Evolutionary conservation across 2,329 filamentous ascomycete species (phyloP).

Genomic region (Ophiostoma fasciatum): DNA sequence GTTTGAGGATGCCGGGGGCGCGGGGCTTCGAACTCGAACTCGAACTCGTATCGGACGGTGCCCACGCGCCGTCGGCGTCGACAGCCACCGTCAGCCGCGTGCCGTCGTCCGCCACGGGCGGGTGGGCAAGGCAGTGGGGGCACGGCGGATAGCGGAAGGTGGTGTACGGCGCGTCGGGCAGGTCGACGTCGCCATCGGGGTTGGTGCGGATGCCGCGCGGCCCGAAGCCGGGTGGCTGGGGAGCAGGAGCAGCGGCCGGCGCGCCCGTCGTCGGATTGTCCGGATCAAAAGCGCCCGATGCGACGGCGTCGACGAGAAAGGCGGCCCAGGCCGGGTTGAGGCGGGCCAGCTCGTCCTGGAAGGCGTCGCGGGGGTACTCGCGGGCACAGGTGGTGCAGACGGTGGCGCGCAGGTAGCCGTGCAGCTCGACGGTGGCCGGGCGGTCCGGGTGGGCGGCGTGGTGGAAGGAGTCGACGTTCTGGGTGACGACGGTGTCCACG

Average conservation of each 20-base stretch:
- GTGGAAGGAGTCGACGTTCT: constrained; percentile 97
- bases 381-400: constrained; percentile 67
- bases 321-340: constrained; percentile 79
- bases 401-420: constrained; percentile 74
- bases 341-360: constrained; percentile 59
- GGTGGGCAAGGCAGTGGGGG: constrained; percentile 56
- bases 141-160: constrained; percentile 88
- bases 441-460: constrained; percentile 56
- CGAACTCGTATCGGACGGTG: constrained; percentile 22
- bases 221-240: not conserved
- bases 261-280: constrained; percentile 59
- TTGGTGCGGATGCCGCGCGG: constrained; percentile 59
- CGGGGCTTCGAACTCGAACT: too few species aligned
- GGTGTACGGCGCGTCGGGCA: constrained; percentile 74
- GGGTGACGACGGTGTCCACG: constrained; percentile 68
- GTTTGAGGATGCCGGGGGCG: constrained; percentile 72
- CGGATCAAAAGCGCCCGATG: constrained; percentile 59
- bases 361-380: constrained; percentile 54
- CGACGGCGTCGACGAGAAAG: constrained; percentile 58
- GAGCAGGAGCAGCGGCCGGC: too few species aligned
- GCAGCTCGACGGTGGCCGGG: constrained; percentile 61
- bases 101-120: constrained; percentile 41
- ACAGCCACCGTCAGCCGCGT: constrained; percentile 44
- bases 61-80: constrained; percentile 72
- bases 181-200: constrained; percentile 86